Base-by-base conservation (phyloP, 129 eudicot species). In the Centaurea solstitialis region DNA sequence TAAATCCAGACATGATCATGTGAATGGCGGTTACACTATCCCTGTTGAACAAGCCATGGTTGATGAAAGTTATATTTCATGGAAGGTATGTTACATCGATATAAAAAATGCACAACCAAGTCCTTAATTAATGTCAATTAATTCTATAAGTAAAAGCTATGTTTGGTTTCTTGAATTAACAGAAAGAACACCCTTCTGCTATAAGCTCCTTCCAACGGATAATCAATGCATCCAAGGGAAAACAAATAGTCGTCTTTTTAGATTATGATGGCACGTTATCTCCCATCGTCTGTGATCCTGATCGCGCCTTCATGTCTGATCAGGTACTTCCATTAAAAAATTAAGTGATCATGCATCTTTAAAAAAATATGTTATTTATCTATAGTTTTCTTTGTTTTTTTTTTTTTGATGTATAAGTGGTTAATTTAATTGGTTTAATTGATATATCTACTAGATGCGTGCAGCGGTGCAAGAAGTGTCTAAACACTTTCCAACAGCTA, bases 261-360 rank as follows among this genome's bases (percentile, higher is more conserved):
- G 98, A 93, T 45, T 93, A 93, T 28, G 98, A 93, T 75, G 98
- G 98, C 15, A 93, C 98, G 9, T 91, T 93, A 9, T 87, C 96
- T 2, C 98, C 98, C 12, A 93, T 93, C 37, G 98, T 93, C 4
- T 85, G 82, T 67, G 94, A 93, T 57, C 98, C 96, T 47, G 90
- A 93, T 10, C 81, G 86, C 30, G 98, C 98, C 43, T 93, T 93
- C 88, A 93, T 93, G 94, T 89, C 98, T 4, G 92, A 93, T 74
- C 83, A 83, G 84, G 98, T 92, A 88, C 59, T 33, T 33, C 37
- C 30, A 26, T 26, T 26, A 0, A 26, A n/a, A n/a, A n/a, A n/a
- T n/a, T 26, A 26, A 26, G 2, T 2, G 2, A 26, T 26, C 30
- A 26, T 26, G 30, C 30, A 26, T 26, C 30, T 26, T 26, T 26